A percentile compares a stretch with the other conserved stretches of the same genome.
phyloP scores from a whole-genome alignment of 2,329 filamentous ascomycete species.

The Stagonosporopsis chrysanthemi region DNA sequence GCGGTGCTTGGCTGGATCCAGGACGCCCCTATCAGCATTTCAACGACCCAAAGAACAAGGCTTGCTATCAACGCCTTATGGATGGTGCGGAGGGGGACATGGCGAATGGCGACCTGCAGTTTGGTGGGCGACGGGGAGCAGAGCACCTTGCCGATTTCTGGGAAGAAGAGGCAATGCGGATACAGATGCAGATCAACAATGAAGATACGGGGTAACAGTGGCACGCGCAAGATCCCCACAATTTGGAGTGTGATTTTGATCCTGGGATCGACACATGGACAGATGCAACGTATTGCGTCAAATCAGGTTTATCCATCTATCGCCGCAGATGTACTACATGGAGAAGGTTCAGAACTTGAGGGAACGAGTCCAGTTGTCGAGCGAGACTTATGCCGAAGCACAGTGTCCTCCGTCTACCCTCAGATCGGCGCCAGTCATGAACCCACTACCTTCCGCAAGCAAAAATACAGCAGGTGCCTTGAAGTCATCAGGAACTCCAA shows the following conservation, averaged over 20 bases:
- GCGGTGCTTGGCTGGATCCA: conserved; percentile 82
- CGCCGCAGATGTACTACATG: too few relatives aligned
- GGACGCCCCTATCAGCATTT: conserved; percentile 89
- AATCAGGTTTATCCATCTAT: not conserved
- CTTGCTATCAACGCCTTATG: conserved; percentile 87
- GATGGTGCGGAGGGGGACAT: conserved; percentile 82
- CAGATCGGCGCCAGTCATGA: not conserved
- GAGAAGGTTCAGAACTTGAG: not conserved
- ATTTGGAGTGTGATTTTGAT: not conserved
- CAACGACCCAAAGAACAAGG: conserved; percentile 69
- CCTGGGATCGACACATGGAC: not conserved
- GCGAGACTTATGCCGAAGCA: not conserved
- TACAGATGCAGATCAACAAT: conserved; percentile 51
- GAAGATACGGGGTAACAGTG: conserved; percentile 27
- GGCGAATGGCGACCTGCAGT: conserved; percentile 55
- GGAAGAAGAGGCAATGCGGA: conserved; percentile 47
- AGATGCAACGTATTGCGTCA: not conserved
- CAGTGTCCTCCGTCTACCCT: not conserved
- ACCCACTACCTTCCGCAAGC: not conserved
- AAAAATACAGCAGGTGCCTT: not conserved
- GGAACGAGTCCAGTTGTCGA: not conserved
- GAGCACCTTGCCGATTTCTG: conserved; percentile 52
- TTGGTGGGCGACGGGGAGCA: conserved; percentile 53
- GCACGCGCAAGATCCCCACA: not conserved
- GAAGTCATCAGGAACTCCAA: not conserved